A percentile compares a stretch with the other conserved stretches of the same genome.
phyloP scores from a whole-genome alignment of 2,329 filamentous ascomycete species.

The Claviceps sp. region DNA sequence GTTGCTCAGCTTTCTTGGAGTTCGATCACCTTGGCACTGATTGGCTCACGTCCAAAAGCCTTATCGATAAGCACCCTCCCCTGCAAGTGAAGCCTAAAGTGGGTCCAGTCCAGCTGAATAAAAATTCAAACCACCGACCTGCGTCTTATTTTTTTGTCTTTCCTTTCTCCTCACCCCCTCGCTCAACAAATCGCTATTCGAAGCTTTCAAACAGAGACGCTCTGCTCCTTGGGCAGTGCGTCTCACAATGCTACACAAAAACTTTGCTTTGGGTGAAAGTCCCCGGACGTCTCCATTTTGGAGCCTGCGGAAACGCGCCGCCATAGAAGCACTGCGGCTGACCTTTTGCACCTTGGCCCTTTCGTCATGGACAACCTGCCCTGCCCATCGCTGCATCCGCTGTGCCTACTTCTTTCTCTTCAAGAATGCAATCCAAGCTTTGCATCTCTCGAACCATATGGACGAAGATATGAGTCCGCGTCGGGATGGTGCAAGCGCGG shows the following conservation, averaged over 20 bases:
- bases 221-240: constrained; percentile 10
- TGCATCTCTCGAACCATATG: constrained; percentile 36
- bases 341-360: constrained; percentile 51
- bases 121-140: constrained; percentile 11
- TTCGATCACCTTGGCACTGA: not conserved
- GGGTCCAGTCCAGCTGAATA: constrained; percentile 12
- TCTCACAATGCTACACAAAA: constrained; percentile 19
- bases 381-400: constrained; percentile 33
- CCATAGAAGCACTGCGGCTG: constrained; percentile 98
- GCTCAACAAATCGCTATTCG: constrained; percentile 99
- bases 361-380: constrained; percentile 22
- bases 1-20: not conserved
- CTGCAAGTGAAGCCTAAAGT: constrained; percentile 3
- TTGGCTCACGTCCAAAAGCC: constrained; percentile 1
- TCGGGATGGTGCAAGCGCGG: constrained; percentile 12
- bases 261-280: constrained; percentile 98
- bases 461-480: constrained; percentile 84
- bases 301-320: constrained; percentile 89
- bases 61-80: not conserved
- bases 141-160: constrained; percentile 12
- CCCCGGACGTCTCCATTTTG: constrained; percentile 68
- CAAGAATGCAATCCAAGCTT: not conserved
- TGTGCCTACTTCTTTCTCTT: constrained; percentile 1
- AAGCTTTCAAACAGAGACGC: constrained; percentile 85
- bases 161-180: constrained; percentile 51